These are phyloP conservation scores for Fusarium austroafricanum DNA, from an alignment of 2,329 filamentous ascomycete genomes.

Conservation along the genomic window DNA sequence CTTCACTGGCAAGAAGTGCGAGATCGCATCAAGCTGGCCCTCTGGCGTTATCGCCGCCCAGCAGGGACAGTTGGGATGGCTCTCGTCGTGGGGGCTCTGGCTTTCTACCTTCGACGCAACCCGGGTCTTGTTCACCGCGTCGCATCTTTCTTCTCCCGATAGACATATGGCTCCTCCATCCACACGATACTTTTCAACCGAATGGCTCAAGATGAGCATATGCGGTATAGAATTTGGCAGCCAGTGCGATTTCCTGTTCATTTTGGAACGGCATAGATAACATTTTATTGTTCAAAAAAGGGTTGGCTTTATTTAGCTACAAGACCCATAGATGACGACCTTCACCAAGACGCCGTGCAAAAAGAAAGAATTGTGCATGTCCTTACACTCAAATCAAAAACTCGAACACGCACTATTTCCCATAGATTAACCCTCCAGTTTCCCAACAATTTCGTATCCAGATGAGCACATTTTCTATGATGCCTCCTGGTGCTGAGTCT, in stretches of 20 bases:
- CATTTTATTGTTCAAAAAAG: slow-evolving; percentile 6
- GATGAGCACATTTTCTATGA: slow-evolving; percentile 16
- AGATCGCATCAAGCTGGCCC: slow-evolving; percentile 47
- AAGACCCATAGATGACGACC: slow-evolving; percentile 28
- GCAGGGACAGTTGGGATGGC: slow-evolving; percentile 71
- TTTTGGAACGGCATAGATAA: slow-evolving; percentile 15
- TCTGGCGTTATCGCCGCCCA: slow-evolving; percentile 75
- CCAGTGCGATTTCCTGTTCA: not conserved
- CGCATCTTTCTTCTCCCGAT: slow-evolving; percentile 43
- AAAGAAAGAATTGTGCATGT: slow-evolving; percentile 27
- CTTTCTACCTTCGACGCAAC: slow-evolving; percentile 72
- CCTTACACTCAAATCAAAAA: slow-evolving; percentile 27
- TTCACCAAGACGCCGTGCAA: slow-evolving; percentile 44
- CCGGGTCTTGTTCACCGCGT: slow-evolving; percentile 48
- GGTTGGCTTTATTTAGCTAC: slow-evolving; percentile 26
- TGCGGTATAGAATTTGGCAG: slow-evolving; percentile 18
- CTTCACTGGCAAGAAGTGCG: slow-evolving; percentile 72
- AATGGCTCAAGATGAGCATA: not conserved
- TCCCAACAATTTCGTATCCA: not conserved
- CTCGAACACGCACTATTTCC: slow-evolving; percentile 13
- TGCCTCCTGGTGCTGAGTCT: slow-evolving; percentile 65
- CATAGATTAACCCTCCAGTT: slow-evolving; percentile 1
- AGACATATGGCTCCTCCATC: slow-evolving; percentile 6
- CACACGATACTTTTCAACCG: not conserved
- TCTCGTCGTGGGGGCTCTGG: slow-evolving; percentile 73